Conservation (phyloP, 306 rosid species). For the Inga laurina region DNA sequence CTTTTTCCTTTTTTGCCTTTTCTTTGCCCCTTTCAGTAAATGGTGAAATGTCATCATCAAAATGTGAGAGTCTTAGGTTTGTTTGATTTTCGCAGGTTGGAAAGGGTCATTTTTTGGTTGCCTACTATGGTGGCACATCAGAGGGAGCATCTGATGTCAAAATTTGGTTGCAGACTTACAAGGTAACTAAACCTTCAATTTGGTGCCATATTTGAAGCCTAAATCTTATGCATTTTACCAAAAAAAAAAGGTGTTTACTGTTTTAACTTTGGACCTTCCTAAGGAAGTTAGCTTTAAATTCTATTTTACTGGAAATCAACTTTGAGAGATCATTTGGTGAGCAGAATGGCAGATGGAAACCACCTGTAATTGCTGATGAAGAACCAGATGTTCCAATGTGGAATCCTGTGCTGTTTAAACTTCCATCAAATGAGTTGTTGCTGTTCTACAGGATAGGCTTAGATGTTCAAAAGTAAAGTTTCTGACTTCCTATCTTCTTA, state of each 20-base stretch:
- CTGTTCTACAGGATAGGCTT: conserved; percentile 83
- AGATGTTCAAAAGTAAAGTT: conserved; percentile 77
- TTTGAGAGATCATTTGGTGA: conserved; percentile 31
- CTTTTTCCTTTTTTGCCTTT: neutral
- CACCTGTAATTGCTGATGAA: conserved; percentile 77
- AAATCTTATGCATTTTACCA: neutral
- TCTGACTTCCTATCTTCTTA: conserved; percentile 18
- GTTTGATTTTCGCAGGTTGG: conserved; percentile 55
- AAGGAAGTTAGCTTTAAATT: neutral
- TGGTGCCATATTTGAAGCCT: conserved; percentile 22
- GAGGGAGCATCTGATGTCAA: conserved; percentile 95
- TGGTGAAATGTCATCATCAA: neutral
- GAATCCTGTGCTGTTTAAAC: conserved; percentile 88
- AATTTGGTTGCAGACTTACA: conserved; percentile 83
- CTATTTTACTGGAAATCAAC: conserved; percentile 25
- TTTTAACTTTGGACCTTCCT: conserved; percentile 10
- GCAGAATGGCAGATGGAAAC: conserved; percentile 76
- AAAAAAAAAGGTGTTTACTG: neutral
- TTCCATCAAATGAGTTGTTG: conserved; percentile 80
- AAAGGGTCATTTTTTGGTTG: conserved; percentile 73
- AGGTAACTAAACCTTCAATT: conserved; percentile 44
- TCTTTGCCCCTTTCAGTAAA: neutral
- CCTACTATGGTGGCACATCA: conserved; percentile 73
- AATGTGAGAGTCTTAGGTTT: neutral
- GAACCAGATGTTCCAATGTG: conserved; percentile 82